Percentiles rank a stretch among this genome's conserved stretches.
phyloP scores from a whole-genome alignment of 345 rosid species.

The Aethionema arabicum region DNA sequence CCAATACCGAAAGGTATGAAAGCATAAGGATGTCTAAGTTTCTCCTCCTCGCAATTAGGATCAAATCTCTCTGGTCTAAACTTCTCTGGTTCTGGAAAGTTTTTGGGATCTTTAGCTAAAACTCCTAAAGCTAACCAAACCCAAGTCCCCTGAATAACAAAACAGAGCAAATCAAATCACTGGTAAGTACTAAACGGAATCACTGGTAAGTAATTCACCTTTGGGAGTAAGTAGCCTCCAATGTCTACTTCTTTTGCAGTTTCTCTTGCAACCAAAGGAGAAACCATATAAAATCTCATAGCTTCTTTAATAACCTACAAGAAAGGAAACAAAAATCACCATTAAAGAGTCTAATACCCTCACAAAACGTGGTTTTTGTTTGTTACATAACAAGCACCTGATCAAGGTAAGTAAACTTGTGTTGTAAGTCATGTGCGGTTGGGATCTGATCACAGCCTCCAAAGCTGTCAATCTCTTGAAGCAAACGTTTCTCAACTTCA shows the following conservation, averaged over 20 bases:
- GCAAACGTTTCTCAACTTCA: conserved; percentile 64
- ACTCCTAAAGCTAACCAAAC: conserved; percentile 92
- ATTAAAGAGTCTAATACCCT: conserved; percentile 3
- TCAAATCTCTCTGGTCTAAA: conserved; percentile 85
- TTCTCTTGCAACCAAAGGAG: conserved; percentile 86
- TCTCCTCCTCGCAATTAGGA: conserved; percentile 77
- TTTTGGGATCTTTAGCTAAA: conserved; percentile 80
- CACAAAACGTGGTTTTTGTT: conserved; percentile 1
- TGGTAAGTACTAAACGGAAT: not conserved
- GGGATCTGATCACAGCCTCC: conserved; percentile 59
- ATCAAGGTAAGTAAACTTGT: conserved; percentile 74
- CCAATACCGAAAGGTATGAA: conserved; percentile 87
- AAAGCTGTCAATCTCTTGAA: conserved; percentile 70
- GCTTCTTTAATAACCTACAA: conserved; percentile 81
- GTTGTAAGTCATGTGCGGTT: conserved; percentile 61
- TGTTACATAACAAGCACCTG: conserved; percentile 42
- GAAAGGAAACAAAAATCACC: not conserved
- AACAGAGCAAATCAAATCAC: not conserved
- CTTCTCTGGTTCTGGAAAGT: conserved; percentile 82
- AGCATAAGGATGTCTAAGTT: conserved; percentile 78
- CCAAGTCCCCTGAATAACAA: conserved; percentile 72
- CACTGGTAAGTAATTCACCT: conserved; percentile 52
- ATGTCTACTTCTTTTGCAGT: conserved; percentile 74
- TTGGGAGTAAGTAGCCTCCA: conserved; percentile 81
- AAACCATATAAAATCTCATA: conserved; percentile 78